These are phyloP conservation scores for Penicillium paxilli DNA, from an alignment of 495 filamentous ascomycete genomes.

Conservation along the genomic window DNA sequence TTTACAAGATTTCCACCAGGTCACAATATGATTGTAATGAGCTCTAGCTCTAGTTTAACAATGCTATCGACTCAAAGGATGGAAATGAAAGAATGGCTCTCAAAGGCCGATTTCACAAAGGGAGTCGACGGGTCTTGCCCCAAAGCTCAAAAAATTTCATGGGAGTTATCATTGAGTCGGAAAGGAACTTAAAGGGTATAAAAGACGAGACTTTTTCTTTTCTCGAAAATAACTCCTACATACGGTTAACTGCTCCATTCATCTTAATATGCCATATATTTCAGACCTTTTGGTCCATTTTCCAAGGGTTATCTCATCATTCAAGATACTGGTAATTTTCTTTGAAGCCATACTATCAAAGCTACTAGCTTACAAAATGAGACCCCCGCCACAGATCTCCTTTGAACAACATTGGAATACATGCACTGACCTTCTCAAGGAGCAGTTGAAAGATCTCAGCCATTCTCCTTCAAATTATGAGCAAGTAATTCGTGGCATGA, in stretches of 20 bases:
- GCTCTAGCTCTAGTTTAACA: background rate
- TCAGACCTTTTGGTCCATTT: background rate
- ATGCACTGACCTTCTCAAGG: background rate
- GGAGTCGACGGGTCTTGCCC: no score
- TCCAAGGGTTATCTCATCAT: no score
- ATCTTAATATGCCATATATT: background rate
- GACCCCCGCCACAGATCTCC: background rate
- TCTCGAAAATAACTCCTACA: background rate
- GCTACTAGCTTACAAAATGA: background rate
- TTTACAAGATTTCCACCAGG: background rate
- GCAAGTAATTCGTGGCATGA: background rate
- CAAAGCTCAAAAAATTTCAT: background rate
- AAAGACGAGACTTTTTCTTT: background rate
- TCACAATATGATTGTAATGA: background rate
- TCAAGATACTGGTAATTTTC: no score
- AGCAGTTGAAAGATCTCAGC: background rate
- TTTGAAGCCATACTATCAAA: no score
- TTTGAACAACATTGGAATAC: background rate
- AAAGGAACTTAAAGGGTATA: background rate
- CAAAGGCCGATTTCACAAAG: background rate
- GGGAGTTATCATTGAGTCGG: background rate
- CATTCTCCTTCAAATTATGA: background rate
- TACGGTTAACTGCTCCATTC: background rate
- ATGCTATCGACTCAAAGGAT: background rate
- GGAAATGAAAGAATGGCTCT: background rate